phyloP scores from a whole-genome alignment of 176 grass and related monocot species.

The Oryza brachyantha region DNA sequence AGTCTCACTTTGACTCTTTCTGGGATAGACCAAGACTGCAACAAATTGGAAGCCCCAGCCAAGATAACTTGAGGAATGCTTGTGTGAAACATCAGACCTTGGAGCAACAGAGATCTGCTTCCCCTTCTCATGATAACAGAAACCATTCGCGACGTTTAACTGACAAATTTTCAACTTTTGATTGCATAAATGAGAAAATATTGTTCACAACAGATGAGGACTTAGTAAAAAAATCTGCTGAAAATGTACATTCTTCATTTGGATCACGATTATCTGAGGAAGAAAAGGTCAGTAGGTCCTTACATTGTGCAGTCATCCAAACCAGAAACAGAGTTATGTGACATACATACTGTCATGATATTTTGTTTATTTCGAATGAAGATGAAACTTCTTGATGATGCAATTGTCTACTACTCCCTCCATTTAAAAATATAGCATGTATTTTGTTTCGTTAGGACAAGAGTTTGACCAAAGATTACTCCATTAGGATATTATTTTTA shows the following conservation, averaged over 20 bases:
- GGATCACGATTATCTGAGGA: conserved; percentile 27
- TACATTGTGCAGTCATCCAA: conserved; percentile 9
- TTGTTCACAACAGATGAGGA: conserved; percentile 39
- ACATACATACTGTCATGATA: conserved; percentile 6
- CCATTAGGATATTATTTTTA: too few relatives aligned
- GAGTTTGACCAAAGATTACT: too few relatives aligned
- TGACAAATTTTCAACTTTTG: conserved; percentile 41
- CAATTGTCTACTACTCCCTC: neutral
- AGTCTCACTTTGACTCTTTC: conserved; percentile 31
- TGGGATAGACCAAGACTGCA: conserved; percentile 31
- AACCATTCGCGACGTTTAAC: neutral
- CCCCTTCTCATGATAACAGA: conserved; percentile 23
- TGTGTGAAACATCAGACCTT: neutral
- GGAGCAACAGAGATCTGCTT: conserved; percentile 11
- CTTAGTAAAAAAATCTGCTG: conserved; percentile 16
- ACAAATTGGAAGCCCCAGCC: conserved; percentile 3
- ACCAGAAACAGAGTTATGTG: neutral
- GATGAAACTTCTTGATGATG: neutral
- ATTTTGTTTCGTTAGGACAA: too few relatives aligned
- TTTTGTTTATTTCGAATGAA: neutral
- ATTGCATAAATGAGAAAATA: conserved; percentile 33
- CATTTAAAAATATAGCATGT: too few relatives aligned
- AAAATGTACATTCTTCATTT: conserved; percentile 6
- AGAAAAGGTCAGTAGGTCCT: conserved; percentile 40
- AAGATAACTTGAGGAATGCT: conserved; percentile 26